phyloP scores from a whole-genome alignment of 1,284 basidiomycete genomes.

The Sporisorium scitamineum region DNA sequence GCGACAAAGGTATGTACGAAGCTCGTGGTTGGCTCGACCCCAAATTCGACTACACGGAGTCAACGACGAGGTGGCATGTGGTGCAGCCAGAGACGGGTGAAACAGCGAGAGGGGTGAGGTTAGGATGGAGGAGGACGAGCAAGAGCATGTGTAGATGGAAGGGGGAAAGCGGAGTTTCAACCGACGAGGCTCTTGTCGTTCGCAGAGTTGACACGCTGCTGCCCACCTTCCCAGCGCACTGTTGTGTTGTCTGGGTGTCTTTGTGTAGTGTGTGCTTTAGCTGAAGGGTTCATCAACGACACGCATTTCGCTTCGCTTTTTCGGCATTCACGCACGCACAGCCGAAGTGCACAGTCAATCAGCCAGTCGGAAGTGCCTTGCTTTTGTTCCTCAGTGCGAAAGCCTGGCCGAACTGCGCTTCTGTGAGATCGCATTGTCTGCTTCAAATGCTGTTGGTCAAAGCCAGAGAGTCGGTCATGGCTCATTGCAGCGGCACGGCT shows the following conservation, averaged over 20 bases:
- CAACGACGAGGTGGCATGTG: background rate
- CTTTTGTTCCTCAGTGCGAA: background rate
- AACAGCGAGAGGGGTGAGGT: background rate
- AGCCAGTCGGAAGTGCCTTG: background rate
- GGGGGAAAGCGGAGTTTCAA: slow-evolving; percentile 13
- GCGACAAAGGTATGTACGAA: background rate
- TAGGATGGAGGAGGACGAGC: background rate
- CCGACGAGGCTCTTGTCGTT: background rate
- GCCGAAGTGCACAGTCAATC: no score
- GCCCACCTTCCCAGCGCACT: background rate
- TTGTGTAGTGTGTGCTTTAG: background rate
- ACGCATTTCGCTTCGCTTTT: background rate
- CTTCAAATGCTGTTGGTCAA: background rate
- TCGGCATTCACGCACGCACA: background rate
- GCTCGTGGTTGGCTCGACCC: background rate
- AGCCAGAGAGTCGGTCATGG: background rate
- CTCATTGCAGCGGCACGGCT: slow-evolving; percentile 9
- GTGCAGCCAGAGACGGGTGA: slow-evolving; percentile 9
- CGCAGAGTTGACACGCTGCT: background rate
- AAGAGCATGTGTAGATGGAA: background rate
- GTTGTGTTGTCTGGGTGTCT: background rate
- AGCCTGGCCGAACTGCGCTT: background rate
- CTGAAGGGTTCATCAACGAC: background rate
- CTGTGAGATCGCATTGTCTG: background rate
- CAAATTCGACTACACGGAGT: background rate